These are phyloP conservation scores for Mortierella sp. DNA, from an alignment of 371 early-diverging fungal genomes.

Conservation along the genomic window DNA sequence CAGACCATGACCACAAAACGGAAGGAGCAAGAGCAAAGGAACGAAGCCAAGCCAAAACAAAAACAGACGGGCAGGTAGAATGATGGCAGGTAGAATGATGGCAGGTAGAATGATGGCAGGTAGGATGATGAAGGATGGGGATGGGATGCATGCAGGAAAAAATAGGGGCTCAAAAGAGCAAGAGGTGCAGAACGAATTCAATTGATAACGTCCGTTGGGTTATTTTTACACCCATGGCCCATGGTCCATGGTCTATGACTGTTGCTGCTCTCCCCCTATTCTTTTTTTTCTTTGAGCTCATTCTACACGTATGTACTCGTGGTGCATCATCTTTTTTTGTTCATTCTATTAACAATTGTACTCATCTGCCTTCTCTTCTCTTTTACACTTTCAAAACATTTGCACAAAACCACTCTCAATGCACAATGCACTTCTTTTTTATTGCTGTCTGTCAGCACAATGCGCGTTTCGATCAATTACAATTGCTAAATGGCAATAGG, in stretches of 20 bases:
- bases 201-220: slow-evolving; percentile 3
- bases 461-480: background rate
- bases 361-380: background rate
- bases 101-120: too few species aligned
- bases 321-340: background rate
- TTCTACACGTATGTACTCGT: background rate
- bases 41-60: background rate
- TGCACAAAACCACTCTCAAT: background rate
- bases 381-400: too few species aligned
- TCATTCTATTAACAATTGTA: background rate
- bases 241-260: background rate
- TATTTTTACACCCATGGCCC: background rate
- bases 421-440: background rate
- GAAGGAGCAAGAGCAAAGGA: background rate
- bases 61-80: background rate
- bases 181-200: background rate
- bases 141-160: background rate
- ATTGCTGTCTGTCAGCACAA: background rate
- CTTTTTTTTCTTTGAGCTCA: background rate
- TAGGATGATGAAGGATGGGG: background rate
- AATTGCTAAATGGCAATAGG: background rate
- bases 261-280: background rate
- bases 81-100: too few species aligned
- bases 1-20: background rate
- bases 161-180: background rate